Evolutionary conservation across 2,329 filamentous ascomycete genomes (phyloP).

Genomic region (Exophiala bonariae): DNA sequence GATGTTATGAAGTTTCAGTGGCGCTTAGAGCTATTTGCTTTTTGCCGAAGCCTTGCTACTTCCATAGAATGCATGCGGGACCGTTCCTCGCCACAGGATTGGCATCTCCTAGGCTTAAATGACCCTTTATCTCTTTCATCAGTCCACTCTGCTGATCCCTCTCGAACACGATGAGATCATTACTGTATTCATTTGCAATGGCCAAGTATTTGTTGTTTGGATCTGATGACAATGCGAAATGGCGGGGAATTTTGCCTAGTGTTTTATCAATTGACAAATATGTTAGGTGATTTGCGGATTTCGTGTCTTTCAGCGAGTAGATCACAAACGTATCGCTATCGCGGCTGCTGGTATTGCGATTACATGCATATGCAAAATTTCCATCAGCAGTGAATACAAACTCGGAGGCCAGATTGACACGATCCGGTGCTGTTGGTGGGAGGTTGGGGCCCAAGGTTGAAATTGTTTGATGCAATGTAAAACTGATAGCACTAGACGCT

Average conservation of each 20-base stretch:
- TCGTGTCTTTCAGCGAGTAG: constrained; percentile 10
- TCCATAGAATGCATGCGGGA: neutral
- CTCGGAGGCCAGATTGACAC: neutral
- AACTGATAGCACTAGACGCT: neutral
- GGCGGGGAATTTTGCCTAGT: constrained; percentile 10
- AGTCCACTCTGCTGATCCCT: constrained; percentile 7
- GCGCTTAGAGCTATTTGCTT: too few relatives aligned
- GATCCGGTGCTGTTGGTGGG: neutral
- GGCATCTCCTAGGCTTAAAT: neutral
- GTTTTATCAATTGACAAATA: constrained; percentile 1
- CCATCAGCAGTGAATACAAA: neutral
- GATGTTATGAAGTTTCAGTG: too few relatives aligned
- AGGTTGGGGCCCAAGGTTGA: neutral
- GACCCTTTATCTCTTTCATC: constrained; percentile 7
- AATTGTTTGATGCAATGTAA: neutral
- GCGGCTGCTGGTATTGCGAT: constrained; percentile 4
- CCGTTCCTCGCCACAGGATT: neutral
- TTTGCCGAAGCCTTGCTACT: too few relatives aligned
- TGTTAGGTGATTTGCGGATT: constrained; percentile 8
- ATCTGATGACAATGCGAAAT: constrained; percentile 12
- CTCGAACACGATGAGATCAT: constrained; percentile 13
- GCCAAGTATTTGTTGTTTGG: constrained; percentile 11
- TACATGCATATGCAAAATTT: neutral
- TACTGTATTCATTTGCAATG: constrained; percentile 9
- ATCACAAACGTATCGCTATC: constrained; percentile 7